phyloP scores from a whole-genome alignment of 1,284 basidiomycete species.

The Tranzscheliella williamsii region DNA sequence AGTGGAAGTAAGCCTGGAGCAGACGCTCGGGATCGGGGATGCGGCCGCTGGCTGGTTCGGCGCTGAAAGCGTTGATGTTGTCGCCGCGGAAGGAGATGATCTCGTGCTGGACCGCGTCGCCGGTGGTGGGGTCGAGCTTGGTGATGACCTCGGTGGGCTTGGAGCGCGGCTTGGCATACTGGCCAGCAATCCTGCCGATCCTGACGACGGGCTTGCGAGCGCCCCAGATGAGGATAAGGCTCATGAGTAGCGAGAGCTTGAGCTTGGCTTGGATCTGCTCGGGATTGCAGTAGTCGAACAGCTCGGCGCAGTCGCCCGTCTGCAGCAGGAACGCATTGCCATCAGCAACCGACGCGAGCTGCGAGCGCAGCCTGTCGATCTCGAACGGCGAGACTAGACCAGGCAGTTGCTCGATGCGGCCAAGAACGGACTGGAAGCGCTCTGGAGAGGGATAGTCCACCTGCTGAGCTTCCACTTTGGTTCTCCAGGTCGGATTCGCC shows the following conservation, averaged over 20 bases:
- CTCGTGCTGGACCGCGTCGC: conserved; percentile 53
- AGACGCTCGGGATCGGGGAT: conserved; percentile 85
- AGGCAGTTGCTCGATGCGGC: conserved; percentile 47
- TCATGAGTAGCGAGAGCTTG: conserved; percentile 91
- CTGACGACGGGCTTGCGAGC: conserved; percentile 66
- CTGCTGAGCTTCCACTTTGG: conserved; percentile 51
- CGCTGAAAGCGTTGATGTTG: conserved; percentile 83
- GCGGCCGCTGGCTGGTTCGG: conserved; percentile 68
- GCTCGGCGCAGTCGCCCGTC: conserved; percentile 90
- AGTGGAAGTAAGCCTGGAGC: conserved; percentile 89
- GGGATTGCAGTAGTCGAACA: conserved; percentile 68
- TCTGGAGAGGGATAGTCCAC: conserved; percentile 47
- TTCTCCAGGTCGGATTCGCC: conserved; percentile 49
- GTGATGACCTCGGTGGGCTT: conserved; percentile 74
- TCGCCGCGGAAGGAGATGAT: conserved; percentile 85
- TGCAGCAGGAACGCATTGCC: conserved; percentile 82
- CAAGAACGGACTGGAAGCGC: conserved; percentile 39
- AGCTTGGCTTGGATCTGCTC: conserved; percentile 92
- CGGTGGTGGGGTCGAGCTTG: conserved; percentile 23
- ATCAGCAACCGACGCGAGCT: conserved; percentile 51
- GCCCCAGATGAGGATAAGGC: conserved; percentile 90
- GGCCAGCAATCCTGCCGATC: conserved; percentile 62
- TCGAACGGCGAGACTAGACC: conserved; percentile 56
- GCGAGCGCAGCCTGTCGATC: conserved; percentile 51
- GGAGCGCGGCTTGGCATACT: conserved; percentile 94